These are phyloP conservation scores for Chrysochromulina parva DNA, from an alignment of 78 protist species.

Conservation along the genomic window DNA sequence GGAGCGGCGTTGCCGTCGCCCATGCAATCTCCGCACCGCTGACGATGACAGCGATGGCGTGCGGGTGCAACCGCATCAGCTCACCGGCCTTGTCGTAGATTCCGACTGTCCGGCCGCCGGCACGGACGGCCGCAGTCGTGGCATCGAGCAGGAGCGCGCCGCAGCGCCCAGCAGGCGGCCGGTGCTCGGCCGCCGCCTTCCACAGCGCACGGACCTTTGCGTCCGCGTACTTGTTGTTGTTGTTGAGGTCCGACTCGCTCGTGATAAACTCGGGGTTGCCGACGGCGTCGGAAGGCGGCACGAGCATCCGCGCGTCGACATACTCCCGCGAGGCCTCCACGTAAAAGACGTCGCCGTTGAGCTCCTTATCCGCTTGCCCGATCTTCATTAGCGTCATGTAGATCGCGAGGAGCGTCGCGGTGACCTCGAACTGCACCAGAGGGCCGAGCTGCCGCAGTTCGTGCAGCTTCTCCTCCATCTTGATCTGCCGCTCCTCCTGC, in stretches of 20 bases:
- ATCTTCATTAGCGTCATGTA: background rate
- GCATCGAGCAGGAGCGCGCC: background rate
- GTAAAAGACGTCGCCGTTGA: background rate
- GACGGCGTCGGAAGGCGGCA: background rate
- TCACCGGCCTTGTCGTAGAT: background rate
- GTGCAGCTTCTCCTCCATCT: background rate
- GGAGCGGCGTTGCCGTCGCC: background rate
- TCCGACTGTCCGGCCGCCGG: background rate
- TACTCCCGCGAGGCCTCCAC: background rate
- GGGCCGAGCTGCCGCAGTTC: background rate
- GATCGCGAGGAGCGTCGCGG: background rate
- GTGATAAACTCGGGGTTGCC: background rate
- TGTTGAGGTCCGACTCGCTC: background rate
- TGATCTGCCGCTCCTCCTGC: background rate
- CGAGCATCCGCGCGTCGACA: background rate
- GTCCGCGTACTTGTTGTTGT: background rate
- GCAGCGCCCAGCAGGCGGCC: background rate
- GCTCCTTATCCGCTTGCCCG: background rate
- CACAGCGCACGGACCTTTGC: background rate
- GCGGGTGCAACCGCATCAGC: background rate
- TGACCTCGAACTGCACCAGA: background rate
- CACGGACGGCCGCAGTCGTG: background rate
- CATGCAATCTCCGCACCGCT: background rate
- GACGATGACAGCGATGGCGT: slow-evolving; percentile 4
- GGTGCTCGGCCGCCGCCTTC: background rate